These are phyloP conservation scores for Rhizophlyctis rosea DNA, from an alignment of 192 early-diverging fungal genomes.

Conservation along the genomic window DNA sequence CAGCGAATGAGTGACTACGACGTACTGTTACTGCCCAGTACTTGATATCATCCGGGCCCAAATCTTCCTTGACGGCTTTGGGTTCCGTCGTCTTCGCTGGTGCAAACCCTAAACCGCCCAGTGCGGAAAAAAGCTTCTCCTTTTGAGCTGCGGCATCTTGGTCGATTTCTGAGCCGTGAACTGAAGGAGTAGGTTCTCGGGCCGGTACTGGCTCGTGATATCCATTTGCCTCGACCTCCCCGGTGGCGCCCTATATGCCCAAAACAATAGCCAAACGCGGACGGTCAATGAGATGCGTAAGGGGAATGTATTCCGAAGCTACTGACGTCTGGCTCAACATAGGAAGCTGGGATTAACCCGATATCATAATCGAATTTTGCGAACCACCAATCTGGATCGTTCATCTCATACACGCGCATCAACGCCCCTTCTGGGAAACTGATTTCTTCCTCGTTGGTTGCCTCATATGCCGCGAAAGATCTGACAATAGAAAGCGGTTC, in stretches of 20 bases:
- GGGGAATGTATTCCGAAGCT: no score
- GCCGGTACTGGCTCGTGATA: constrained; percentile 6
- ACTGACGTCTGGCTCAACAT: constrained; percentile 56
- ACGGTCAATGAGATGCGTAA: no score
- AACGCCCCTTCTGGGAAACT: constrained; percentile 43
- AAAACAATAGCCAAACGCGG: neutral
- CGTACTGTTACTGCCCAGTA: constrained; percentile 31
- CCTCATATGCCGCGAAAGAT: constrained; percentile 49
- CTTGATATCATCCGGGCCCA: constrained; percentile 32
- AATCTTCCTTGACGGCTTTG: constrained; percentile 26
- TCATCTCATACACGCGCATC: constrained; percentile 69
- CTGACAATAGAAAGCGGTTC: constrained; percentile 26
- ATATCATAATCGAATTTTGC: constrained; percentile 65
- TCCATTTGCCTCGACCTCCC: neutral
- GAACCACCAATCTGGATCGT: constrained; percentile 93
- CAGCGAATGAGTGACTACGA: no score
- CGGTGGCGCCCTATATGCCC: constrained; percentile 2
- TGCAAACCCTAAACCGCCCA: constrained; percentile 39
- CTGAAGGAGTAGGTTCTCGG: neutral
- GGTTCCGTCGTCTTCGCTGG: constrained; percentile 6
- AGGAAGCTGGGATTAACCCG: constrained; percentile 86
- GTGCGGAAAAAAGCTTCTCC: constrained; percentile 35
- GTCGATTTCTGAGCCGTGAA: neutral
- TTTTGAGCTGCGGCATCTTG: constrained; percentile 40
- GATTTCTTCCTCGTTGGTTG: constrained; percentile 49